A percentile compares a stretch with the other conserved stretches of the same genome.
Evolutionary conservation across 2,329 filamentous ascomycete species (phyloP).

Genomic region (Fusarium hostae): DNA sequence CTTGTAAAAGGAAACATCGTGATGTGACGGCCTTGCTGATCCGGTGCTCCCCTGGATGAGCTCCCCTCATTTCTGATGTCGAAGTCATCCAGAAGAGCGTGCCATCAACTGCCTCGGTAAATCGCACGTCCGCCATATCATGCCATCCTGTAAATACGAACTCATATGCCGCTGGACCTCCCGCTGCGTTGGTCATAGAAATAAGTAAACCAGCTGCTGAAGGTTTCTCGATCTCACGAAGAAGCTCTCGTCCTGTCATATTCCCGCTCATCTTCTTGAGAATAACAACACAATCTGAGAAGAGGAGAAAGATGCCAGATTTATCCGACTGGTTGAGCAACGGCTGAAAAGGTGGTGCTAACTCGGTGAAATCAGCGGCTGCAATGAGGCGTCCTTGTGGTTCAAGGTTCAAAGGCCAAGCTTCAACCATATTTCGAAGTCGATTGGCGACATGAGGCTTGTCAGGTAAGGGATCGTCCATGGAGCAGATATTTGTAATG

Average conservation of each 20-base stretch:
- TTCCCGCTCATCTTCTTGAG: slow-evolving; percentile 75
- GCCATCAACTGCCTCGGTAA: slow-evolving; percentile 76
- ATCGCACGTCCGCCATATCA: slow-evolving; percentile 74
- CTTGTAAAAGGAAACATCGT: slow-evolving; percentile 77
- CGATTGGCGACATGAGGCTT: slow-evolving; percentile 79
- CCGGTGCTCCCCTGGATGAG: slow-evolving; percentile 56
- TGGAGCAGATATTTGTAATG: slow-evolving; percentile 94
- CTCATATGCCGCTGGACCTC: slow-evolving; percentile 72
- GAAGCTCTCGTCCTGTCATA: slow-evolving; percentile 77
- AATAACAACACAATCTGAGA: slow-evolving; percentile 83
- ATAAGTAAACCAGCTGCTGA: slow-evolving; percentile 71
- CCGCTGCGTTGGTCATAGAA: slow-evolving; percentile 71
- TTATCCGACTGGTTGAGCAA: slow-evolving; percentile 57
- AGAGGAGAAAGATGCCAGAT: slow-evolving; percentile 81
- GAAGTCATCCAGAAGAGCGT: slow-evolving; percentile 75
- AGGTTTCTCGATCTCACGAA: slow-evolving; percentile 87
- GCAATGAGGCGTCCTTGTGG: slow-evolving; percentile 82
- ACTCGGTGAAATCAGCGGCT: slow-evolving; percentile 81
- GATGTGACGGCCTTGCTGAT: slow-evolving; percentile 64
- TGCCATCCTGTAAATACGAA: slow-evolving; percentile 81
- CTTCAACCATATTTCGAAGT: slow-evolving; percentile 79
- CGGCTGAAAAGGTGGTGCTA: slow-evolving; percentile 75
- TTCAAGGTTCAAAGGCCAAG: slow-evolving; percentile 78
- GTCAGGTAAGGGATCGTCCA: slow-evolving; percentile 77
- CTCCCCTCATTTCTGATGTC: slow-evolving; percentile 68